These are phyloP conservation scores for Penicillium flavigenum DNA, from an alignment of 495 filamentous ascomycete species.

Conservation along the genomic window DNA sequence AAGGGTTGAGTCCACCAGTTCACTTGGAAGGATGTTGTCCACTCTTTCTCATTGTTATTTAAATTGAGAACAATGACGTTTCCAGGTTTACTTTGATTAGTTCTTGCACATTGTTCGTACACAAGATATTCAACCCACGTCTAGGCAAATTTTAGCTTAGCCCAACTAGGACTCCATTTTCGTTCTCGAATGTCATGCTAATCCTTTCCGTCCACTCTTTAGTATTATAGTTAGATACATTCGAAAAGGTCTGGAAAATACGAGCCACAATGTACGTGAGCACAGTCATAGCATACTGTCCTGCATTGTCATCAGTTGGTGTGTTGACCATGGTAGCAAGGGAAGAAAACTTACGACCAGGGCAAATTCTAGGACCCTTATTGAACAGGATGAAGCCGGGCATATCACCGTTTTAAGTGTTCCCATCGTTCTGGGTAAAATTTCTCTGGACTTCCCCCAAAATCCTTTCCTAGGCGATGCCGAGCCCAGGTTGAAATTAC, in stretches of 20 bases:
- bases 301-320: background rate
- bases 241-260: slow-evolving; percentile 20
- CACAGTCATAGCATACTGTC: slow-evolving; percentile 16
- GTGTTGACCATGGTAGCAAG: background rate
- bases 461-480: slow-evolving; percentile 19
- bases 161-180: slow-evolving; percentile 19
- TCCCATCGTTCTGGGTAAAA: slow-evolving; percentile 26
- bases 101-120: background rate
- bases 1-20: background rate
- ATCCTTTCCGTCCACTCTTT: slow-evolving; percentile 21
- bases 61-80: background rate
- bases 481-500: slow-evolving; percentile 19
- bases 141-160: background rate
- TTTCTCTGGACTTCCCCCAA: slow-evolving; percentile 12
- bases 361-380: slow-evolving; percentile 19
- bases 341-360: slow-evolving; percentile 20
- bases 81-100: background rate
- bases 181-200: slow-evolving; percentile 23
- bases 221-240: slow-evolving; percentile 13
- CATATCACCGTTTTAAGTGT: slow-evolving; percentile 11
- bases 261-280: slow-evolving; percentile 22
- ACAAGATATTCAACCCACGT: background rate
- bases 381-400: slow-evolving; percentile 24
- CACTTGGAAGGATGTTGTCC: background rate
- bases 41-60: background rate